phyloP scores from a whole-genome alignment of 805 yeast genomes.

The Torulaspora microellipsoides region DNA sequence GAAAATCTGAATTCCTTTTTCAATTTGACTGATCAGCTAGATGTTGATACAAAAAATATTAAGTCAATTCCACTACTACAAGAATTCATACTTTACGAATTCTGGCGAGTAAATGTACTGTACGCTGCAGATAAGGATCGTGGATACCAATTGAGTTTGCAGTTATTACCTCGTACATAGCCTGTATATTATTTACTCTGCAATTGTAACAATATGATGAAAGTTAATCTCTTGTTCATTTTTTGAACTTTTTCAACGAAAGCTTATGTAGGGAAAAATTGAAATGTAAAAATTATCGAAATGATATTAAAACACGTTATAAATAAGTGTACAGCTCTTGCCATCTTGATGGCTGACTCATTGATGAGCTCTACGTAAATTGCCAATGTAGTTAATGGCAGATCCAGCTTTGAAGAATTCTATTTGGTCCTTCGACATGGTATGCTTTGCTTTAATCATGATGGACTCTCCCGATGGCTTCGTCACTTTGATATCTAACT shows the following conservation, averaged over 20 bases:
- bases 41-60: slow-evolving; percentile 29
- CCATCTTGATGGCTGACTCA: background rate
- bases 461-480: slow-evolving; percentile 68
- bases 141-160: slow-evolving; percentile 67
- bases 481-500: slow-evolving; percentile 63
- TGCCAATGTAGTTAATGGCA: slow-evolving; percentile 89
- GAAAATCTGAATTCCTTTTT: slow-evolving; percentile 28
- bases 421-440: slow-evolving; percentile 95
- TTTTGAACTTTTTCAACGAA: background rate
- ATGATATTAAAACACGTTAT: background rate
- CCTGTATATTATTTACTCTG: background rate
- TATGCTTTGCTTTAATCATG: slow-evolving; percentile 77
- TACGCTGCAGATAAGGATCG: slow-evolving; percentile 60
- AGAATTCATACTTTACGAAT: slow-evolving; percentile 58
- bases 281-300: background rate
- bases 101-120: slow-evolving; percentile 64
- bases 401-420: slow-evolving; percentile 97
- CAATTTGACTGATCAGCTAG: slow-evolving; percentile 23
- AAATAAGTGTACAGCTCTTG: slow-evolving; percentile 3
- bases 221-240: background rate
- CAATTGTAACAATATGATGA: slow-evolving; percentile 3
- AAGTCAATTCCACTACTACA: slow-evolving; percentile 36
- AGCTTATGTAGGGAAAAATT: background rate
- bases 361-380: slow-evolving; percentile 37
- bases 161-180: slow-evolving; percentile 32